phyloP scores from a whole-genome alignment of 257 asterid genomes.

The Nicotiana sylvestris region DNA sequence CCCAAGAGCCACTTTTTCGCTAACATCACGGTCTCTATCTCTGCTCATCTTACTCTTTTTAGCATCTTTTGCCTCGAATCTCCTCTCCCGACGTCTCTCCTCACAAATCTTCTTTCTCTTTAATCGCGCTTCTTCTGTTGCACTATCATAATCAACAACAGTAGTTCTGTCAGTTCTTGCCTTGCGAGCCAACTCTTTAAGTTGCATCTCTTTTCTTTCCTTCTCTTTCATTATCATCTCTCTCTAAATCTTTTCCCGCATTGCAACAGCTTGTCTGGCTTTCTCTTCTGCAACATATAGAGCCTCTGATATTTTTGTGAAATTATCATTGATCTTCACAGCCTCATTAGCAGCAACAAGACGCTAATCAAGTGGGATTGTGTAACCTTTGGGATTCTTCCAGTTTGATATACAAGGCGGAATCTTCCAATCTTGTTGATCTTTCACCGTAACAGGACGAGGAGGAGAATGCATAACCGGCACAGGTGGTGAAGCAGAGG shows the following conservation, averaged over 20 bases:
- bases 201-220: constrained; percentile 42
- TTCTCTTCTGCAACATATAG: constrained; percentile 74
- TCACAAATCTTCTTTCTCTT: constrained; percentile 77
- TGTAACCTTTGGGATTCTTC: constrained; percentile 33
- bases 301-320: constrained; percentile 71
- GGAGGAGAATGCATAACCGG: constrained; percentile 95
- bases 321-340: constrained; percentile 78
- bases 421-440: constrained; percentile 86
- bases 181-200: constrained; percentile 72
- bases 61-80: constrained; percentile 82
- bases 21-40: constrained; percentile 79
- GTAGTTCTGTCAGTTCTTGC: constrained; percentile 83
- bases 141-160: constrained; percentile 40
- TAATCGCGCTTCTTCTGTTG: constrained; percentile 12
- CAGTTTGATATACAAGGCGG: constrained; percentile 90
- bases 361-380: constrained; percentile 82
- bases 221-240: constrained; percentile 84
- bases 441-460: constrained; percentile 82
- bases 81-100: constrained; percentile 74
- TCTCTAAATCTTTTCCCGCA: constrained; percentile 77
- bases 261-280: constrained; percentile 85
- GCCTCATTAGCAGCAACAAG: constrained; percentile 81
- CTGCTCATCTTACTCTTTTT: constrained; percentile 79
- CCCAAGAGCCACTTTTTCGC: constrained; percentile 83
- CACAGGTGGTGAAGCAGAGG: constrained; percentile 85